Conservation (phyloP, 202 grass and related monocot species). For the Sporobolus alterniflorus region DNA sequence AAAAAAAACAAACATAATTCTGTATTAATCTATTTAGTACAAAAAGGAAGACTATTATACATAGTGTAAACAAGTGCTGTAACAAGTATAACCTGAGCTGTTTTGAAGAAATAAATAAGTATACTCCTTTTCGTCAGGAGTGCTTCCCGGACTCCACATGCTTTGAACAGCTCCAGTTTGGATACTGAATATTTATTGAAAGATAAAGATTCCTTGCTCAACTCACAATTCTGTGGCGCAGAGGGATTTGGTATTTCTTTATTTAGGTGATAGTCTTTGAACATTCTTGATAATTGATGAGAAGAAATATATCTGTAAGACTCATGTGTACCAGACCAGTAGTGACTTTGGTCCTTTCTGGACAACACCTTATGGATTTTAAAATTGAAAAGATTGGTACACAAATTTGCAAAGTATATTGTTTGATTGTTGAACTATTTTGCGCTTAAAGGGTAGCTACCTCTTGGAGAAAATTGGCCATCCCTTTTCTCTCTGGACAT, state of each 20-base stretch:
- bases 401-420: neutral
- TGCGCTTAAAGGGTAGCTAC: slow-evolving; percentile 28
- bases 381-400: neutral
- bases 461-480: slow-evolving; percentile 70
- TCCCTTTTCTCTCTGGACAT: slow-evolving; percentile 70
- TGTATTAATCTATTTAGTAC: neutral
- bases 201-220: slow-evolving; percentile 36
- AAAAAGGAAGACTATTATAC: neutral
- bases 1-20: neutral
- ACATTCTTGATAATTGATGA: slow-evolving; percentile 37
- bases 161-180: slow-evolving; percentile 48
- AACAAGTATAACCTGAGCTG: slow-evolving; percentile 39
- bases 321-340: slow-evolving; percentile 37
- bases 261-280: slow-evolving; percentile 24
- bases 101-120: slow-evolving; percentile 55
- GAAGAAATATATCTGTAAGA: slow-evolving; percentile 44
- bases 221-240: slow-evolving; percentile 1
- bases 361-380: slow-evolving; percentile 43
- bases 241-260: neutral
- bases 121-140: slow-evolving; percentile 56
- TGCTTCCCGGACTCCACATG: slow-evolving; percentile 43
- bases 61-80: slow-evolving; percentile 15
- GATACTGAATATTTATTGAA: slow-evolving; percentile 35
- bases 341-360: slow-evolving; percentile 51
- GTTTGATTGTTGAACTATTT: neutral